Evolutionary conservation across 768 basidiomycete genomes (phyloP), one percentile per base, ranked within the genome.

Genomic region (Lactifluus hygrophoroides): DNA sequence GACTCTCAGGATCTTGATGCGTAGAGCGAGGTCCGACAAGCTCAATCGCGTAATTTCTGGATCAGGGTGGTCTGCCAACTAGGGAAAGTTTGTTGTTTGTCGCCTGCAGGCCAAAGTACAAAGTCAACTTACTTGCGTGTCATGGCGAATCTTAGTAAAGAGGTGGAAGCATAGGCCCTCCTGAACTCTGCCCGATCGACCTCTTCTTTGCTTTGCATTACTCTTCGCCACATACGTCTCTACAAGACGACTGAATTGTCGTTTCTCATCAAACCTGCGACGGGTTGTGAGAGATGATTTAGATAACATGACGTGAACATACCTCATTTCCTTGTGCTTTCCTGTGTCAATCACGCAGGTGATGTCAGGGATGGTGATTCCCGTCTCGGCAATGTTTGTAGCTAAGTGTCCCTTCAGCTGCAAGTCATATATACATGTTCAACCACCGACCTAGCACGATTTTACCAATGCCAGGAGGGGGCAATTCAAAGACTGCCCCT

Each of bases 341-440:
- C 94, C 94, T 0, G 85, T 82, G 67, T 99, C 95, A 59, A 98
- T 92, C 23, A 97, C 95, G 64, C 92, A 94, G 9, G 94, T 95
- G 58, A 96, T 90, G 66, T 99, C 96, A 6, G 95, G 95, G 55
- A 99, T 99, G 1, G 96, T 99, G 54, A 99, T 90, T 65, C 95
- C 95, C 14, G 95, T 99, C 72, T 99, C 95, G 16, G 92, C 89
- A 65, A 94, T 92, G 67, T 95, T 92, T 34, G 91, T 92, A 3
- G 90, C 90, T 92, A 61, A 17, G 54, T 56, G 25, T 11, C 43
- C 35, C 17, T 42, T 63, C 27, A 62, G 51, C 34, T 30, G 16
- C 17, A 17, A 28, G 35, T 40, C 38, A 34, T 6, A 19, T 43
- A 16, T 40, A 43, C 9, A 66, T 58, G 54, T n/a, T n/a, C 57